Percentiles rank a stretch among this genome's conserved stretches.
Evolutionary conservation across 2,329 filamentous ascomycete genomes (phyloP).

Genomic region (Tolypocladium paradoxum): DNA sequence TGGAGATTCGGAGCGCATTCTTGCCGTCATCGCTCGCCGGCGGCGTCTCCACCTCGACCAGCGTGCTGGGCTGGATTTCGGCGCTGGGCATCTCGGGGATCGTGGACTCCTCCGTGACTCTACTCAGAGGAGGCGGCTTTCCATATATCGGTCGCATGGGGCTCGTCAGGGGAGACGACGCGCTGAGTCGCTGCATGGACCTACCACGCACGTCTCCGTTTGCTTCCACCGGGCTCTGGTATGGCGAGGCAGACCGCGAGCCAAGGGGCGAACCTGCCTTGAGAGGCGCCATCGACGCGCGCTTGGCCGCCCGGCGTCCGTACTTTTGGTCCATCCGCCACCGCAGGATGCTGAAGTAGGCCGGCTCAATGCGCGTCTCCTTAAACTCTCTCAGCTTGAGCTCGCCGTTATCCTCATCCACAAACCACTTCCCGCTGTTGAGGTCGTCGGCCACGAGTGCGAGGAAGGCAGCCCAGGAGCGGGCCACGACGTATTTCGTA

Average conservation of each 20-base stretch:
- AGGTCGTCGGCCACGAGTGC: constrained; percentile 85
- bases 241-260: constrained; percentile 46
- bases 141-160: constrained; percentile 55
- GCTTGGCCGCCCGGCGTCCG: constrained; percentile 51
- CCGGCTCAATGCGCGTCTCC: constrained; percentile 75
- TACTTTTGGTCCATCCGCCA: constrained; percentile 96
- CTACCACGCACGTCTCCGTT: constrained; percentile 55
- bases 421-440: constrained; percentile 76
- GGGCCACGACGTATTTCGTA: constrained; percentile 91
- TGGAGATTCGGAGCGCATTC: constrained; percentile 13
- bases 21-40: constrained; percentile 33
- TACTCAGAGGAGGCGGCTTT: constrained; percentile 61
- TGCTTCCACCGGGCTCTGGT: constrained; percentile 52
- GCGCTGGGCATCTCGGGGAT: constrained; percentile 28
- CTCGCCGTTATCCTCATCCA: constrained; percentile 87
- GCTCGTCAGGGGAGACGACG: constrained; percentile 51
- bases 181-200: constrained; percentile 58
- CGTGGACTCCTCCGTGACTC: constrained; percentile 59
- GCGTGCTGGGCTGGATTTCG: constrained; percentile 32
- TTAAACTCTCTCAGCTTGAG: constrained; percentile 91
- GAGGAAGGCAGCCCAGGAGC: constrained; percentile 83
- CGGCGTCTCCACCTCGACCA: constrained; percentile 47
- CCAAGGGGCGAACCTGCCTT: constrained; percentile 34
- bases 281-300: constrained; percentile 37
- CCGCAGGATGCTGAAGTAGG: constrained; percentile 87